Base-by-base conservation (phyloP, 1,284 basidiomycete species). In the Ceratobasidium sp. region DNA sequence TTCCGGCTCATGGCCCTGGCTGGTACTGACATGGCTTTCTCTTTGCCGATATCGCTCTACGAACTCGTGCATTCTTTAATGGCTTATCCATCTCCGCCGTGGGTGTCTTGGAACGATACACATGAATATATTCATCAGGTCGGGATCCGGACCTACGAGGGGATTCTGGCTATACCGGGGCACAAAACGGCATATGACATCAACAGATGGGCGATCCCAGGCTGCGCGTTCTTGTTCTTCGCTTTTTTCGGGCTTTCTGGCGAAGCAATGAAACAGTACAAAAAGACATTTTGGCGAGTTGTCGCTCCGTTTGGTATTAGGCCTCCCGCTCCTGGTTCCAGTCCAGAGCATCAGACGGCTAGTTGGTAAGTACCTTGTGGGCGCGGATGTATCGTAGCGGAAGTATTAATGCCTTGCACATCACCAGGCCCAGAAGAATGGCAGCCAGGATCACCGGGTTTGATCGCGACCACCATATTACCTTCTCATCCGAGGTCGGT, bases 1-100 rank as follows among this genome's bases (percentile, higher is more conserved):
- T 81, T 92, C 81, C 91, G 92, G 5, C 87, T 94, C 9, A 90
- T 94, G 87, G 85, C 86, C 6, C 85, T 94, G 9, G 88, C 90
- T 5, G 82, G 81, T 28, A 77, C 86, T 2, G 91, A 92, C 40
- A 84, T 90, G 51, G 10, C 86, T 4, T 86, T 84, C 81, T 89
- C 87, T 7, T 82, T 91, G 3, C 91, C 92, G 0, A 63, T 91
- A n/a, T 82, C 82, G 44, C 78, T 84, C n/a, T 89, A 83, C n/a
- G n/a, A n/a, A n/a, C n/a, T n/a, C n/a, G n/a, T n/a, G n/a, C n/a
- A n/a, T n/a, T n/a, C n/a, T n/a, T n/a, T n/a, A n/a, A n/a, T n/a
- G n/a, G n/a, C n/a, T n/a, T n/a, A n/a, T n/a, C n/a, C n/a, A n/a
- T n/a, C 79, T 78, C 82, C 40, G 84, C 87, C 89, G 0, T 93